Evolutionary conservation across 495 filamentous ascomycete species (phyloP), one percentile per base, ranked within the genome.

Genomic region (Hypoxylon lienhwacheense): DNA sequence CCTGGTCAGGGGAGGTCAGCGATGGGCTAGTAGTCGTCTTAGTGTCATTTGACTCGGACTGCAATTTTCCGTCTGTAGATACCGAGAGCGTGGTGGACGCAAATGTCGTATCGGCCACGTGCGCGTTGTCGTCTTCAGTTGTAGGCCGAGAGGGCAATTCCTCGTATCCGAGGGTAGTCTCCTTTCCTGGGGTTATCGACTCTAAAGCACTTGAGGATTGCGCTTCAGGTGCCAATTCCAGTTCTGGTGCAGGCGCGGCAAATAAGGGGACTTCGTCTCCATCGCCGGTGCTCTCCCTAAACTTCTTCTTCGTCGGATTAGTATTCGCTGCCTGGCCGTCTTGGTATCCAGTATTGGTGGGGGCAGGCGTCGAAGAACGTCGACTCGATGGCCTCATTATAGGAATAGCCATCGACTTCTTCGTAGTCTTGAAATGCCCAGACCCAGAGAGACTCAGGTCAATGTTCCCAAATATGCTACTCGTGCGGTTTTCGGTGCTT

Each of bases 371-470:
- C 14, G 53, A 28, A 6, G 72, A 61, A n/a, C 72, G 26, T 39
- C 47, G 44, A 34, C 70, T 80, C 50, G 85, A 78, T 7, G 91
- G 89, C 12, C 77, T 77, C 10, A 91, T 71, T 42, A 96, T 93
- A 1, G 90, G 89, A 49, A 96, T 78, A 20, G 88, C 88, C 68
- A 90, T 96, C 3, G 85, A 87, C 44, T 81, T 80, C 72, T 87
- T 88, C 2, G 70, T 45, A 10, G 86, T 74, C 62, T 86, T 84
- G 15, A 78, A n/a, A n/a, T n/a, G n/a, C n/a, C n/a, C 69, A 33
- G 81, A 72, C 11, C 90, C 83, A 1, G 71, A 36, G n/a, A 51
- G 50, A 19, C 70, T 73, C 10, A 89, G 62, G 42, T 88, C 81
- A 58, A 90, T 82, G 24, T 85, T 85, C n/a, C 83, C 78, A 68